phyloP scores from a whole-genome alignment of 2,329 filamentous ascomycete species.

The Ophidiomyces ophidiicola region DNA sequence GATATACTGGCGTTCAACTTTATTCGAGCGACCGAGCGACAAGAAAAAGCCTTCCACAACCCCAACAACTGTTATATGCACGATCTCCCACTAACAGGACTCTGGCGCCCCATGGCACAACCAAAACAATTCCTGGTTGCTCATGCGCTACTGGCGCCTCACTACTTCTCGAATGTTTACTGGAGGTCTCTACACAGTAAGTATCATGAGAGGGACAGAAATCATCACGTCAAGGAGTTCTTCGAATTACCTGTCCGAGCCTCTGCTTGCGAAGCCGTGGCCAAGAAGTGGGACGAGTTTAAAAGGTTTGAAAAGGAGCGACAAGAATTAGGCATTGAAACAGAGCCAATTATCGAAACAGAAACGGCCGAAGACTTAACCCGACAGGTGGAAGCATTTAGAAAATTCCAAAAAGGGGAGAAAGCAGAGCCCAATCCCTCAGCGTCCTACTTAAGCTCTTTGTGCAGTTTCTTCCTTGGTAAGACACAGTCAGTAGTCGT shows the following conservation, averaged over 20 bases:
- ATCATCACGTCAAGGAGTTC: background rate
- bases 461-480: background rate
- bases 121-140: constrained; percentile 1
- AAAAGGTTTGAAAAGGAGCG: constrained; percentile 7
- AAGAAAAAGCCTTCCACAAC: background rate
- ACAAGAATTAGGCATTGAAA: constrained; percentile 6
- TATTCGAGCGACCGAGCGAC: background rate
- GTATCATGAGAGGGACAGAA: constrained; percentile 5
- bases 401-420: background rate
- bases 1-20: background rate
- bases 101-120: background rate
- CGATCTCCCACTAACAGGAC: background rate
- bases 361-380: background rate
- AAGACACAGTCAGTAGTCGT: background rate
- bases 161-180: constrained; percentile 10
- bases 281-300: constrained; percentile 2
- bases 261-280: background rate
- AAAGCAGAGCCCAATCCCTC: background rate
- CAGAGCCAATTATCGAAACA: background rate
- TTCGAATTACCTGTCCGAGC: constrained; percentile 2
- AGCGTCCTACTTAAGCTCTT: background rate
- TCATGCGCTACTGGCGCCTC: constrained; percentile 4
- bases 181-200: constrained; percentile 4
- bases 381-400: background rate
- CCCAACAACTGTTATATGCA: background rate